Conservation (phyloP, 2,329 filamentous ascomycete species). For the Alternaria sp. region DNA sequence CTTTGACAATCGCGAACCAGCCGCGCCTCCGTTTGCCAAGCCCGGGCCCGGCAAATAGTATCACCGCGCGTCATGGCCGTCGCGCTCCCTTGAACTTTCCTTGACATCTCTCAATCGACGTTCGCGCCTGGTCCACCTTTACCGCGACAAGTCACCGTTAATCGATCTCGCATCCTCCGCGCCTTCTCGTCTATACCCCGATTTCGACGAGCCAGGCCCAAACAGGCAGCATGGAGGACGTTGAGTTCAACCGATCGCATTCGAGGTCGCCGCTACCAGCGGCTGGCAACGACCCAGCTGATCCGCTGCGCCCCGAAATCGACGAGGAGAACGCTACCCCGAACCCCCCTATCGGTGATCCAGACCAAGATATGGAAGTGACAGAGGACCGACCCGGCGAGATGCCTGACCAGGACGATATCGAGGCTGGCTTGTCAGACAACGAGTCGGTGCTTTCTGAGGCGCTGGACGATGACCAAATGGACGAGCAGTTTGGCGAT, state of each 20-base stretch:
- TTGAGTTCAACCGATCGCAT: constrained; percentile 48
- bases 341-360: constrained; percentile 51
- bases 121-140: constrained; percentile 6
- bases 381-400: constrained; percentile 47
- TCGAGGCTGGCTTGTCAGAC: constrained; percentile 58
- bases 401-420: constrained; percentile 46
- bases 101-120: constrained; percentile 13
- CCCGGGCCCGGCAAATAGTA: constrained; percentile 19
- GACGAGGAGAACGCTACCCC: constrained; percentile 57
- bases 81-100: constrained; percentile 23
- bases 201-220: not conserved
- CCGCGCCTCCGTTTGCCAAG: constrained; percentile 11
- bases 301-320: constrained; percentile 54
- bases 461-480: constrained; percentile 66
- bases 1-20: constrained; percentile 10
- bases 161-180: not conserved
- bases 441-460: constrained; percentile 69
- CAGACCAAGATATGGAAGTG: constrained; percentile 55
- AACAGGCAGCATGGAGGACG: constrained; percentile 49
- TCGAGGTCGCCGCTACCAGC: constrained; percentile 52
- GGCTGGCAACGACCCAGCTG: constrained; percentile 54
- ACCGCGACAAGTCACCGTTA: not conserved
- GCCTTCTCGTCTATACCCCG: not conserved
- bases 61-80: constrained; percentile 30
- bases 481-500: constrained; percentile 60